phyloP scores from a whole-genome alignment of 2,329 filamentous ascomycete genomes.

The Didymosphaeria variabile region DNA sequence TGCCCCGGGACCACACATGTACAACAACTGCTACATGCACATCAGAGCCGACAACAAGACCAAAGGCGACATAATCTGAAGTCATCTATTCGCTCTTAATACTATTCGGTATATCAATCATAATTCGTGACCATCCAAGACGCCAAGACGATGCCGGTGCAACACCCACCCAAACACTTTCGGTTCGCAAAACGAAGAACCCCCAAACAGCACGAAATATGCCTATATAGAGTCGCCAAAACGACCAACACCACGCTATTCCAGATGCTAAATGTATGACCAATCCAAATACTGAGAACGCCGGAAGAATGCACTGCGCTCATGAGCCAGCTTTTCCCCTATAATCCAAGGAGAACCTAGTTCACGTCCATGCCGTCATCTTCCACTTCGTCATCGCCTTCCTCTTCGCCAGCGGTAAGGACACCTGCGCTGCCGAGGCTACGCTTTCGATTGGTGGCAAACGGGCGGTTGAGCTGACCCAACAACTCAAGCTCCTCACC shows the following conservation, averaged over 20 bases:
- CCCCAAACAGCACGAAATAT: neutral
- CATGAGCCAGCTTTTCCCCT: neutral
- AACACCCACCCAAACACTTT: neutral
- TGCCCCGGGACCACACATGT: neutral
- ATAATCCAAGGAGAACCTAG: conserved; percentile 19
- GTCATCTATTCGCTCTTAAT: conserved; percentile 2
- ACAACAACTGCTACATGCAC: neutral
- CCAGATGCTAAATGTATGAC: conserved; percentile 11
- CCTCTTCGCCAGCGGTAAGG: conserved; percentile 52
- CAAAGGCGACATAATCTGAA: neutral
- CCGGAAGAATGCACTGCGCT: conserved; percentile 8
- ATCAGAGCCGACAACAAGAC: neutral
- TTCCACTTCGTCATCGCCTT: conserved; percentile 54
- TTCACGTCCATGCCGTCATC: conserved; percentile 55
- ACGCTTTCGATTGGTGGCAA: conserved; percentile 53
- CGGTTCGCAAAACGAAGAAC: neutral
- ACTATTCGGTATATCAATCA: neutral
- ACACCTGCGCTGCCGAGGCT: conserved; percentile 50
- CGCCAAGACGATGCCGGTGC: conserved; percentile 7
- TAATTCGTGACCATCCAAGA: conserved; percentile 9
- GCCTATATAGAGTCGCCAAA: neutral
- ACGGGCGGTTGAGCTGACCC: conserved; percentile 58
- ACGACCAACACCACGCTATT: conserved; percentile 1
- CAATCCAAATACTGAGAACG: conserved; percentile 3
- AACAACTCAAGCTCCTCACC: conserved; percentile 81